phyloP scores from a whole-genome alignment of 2,329 filamentous ascomycete species.

The Oidium heveae region DNA sequence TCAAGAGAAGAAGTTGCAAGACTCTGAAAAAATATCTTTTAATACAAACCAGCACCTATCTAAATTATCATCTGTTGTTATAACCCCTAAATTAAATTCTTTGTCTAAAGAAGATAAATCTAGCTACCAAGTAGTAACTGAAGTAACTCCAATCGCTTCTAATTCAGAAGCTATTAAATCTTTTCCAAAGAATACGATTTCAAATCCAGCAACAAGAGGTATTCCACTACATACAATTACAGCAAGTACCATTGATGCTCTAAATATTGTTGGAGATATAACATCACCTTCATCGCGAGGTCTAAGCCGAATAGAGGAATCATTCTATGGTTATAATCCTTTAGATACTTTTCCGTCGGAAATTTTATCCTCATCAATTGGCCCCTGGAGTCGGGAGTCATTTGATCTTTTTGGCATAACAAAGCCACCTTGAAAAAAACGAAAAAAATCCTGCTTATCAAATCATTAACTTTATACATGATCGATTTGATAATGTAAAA shows the following conservation, averaged over 20 bases:
- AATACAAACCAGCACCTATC: neutral
- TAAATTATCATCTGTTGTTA: neutral
- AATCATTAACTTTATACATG: no score
- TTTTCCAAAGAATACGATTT: constrained; percentile 4
- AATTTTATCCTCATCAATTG: constrained; percentile 2
- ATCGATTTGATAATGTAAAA: no score
- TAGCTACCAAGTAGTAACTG: neutral
- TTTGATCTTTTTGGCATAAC: constrained; percentile 14
- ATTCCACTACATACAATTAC: constrained; percentile 8
- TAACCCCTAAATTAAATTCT: neutral
- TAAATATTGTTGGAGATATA: constrained; percentile 4
- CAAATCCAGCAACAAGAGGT: constrained; percentile 11
- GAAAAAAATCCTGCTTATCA: no score
- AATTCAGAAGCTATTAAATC: neutral
- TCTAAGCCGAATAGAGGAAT: constrained; percentile 1
- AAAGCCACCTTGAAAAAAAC: constrained; percentile 5
- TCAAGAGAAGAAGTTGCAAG: no score
- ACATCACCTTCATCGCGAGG: constrained; percentile 4
- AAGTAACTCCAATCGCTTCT: neutral
- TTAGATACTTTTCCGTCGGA: neutral
- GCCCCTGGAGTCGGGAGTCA: constrained; percentile 15
- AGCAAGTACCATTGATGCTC: constrained; percentile 6
- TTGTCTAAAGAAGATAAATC: neutral
- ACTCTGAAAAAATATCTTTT: no score
- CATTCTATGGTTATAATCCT: neutral